A percentile compares a stretch with the other conserved stretches of the same genome.
Conservation (phyloP, 352 stramenopile species). For the Pythium phragmitis region DNA sequence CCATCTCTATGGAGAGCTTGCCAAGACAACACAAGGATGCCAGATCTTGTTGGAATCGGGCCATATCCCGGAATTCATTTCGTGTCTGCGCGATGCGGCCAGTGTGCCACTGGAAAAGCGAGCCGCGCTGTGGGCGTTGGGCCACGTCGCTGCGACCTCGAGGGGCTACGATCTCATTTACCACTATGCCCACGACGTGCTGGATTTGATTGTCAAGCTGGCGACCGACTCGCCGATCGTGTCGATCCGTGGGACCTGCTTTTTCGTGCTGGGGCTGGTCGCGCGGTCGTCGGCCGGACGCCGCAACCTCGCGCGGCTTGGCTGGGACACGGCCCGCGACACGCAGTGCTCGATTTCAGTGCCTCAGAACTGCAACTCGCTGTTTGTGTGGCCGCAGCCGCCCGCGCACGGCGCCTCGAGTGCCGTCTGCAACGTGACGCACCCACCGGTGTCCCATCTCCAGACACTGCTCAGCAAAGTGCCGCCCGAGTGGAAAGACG, state of each 20-base stretch:
- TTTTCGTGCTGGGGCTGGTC: constrained; percentile 83
- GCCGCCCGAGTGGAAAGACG: constrained; percentile 72
- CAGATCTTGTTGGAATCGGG: constrained; percentile 77
- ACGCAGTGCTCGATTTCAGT: constrained; percentile 76
- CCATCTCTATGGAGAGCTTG: constrained; percentile 84
- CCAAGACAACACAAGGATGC: constrained; percentile 80
- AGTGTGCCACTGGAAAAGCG: constrained; percentile 84
- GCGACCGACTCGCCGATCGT: constrained; percentile 79
- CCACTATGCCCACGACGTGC: constrained; percentile 77
- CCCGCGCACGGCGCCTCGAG: constrained; percentile 20
- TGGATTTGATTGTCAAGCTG: constrained; percentile 87
- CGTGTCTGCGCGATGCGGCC: constrained; percentile 73
- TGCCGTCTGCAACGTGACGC: constrained; percentile 46
- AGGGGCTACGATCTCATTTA: constrained; percentile 80
- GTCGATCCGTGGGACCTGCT: constrained; percentile 84
- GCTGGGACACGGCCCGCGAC: constrained; percentile 76
- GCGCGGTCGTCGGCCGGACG: constrained; percentile 61
- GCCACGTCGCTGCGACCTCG: constrained; percentile 77
- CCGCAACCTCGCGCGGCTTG: constrained; percentile 64
- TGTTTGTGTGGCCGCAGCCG: constrained; percentile 77
- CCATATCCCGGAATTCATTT: constrained; percentile 83
- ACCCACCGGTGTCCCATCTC: constrained; percentile 57
- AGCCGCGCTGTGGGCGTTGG: constrained; percentile 82
- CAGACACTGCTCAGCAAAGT: constrained; percentile 71
- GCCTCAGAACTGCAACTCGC: constrained; percentile 71